These are phyloP conservation scores for Chlamydomonas schloesseri DNA, from an alignment of 139 green algal species.

Conservation along the genomic window DNA sequence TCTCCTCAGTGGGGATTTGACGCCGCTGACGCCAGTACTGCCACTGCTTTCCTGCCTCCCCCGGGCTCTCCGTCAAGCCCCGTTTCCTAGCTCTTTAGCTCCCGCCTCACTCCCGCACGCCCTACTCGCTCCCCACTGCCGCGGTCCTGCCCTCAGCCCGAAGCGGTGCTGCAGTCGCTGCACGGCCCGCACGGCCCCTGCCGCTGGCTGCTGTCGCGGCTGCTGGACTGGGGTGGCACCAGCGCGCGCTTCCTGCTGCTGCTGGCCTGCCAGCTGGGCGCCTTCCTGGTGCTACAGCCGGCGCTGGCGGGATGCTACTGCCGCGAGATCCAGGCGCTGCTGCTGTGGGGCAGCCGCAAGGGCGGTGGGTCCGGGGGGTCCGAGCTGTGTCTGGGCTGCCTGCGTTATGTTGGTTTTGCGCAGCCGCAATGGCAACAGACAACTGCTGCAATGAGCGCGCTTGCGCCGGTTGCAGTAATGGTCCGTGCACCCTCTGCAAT, in stretches of 20 bases:
- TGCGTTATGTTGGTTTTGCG: no score
- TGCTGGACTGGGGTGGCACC: slow-evolving; percentile 55
- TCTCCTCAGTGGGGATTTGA: no score
- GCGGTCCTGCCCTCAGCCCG: slow-evolving; percentile 14
- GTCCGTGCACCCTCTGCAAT: no score
- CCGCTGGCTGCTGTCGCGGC: slow-evolving; percentile 46
- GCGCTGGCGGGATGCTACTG: slow-evolving; percentile 55
- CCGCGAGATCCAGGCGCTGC: slow-evolving; percentile 51
- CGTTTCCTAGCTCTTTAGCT: not conserved
- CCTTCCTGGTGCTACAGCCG: slow-evolving; percentile 46
- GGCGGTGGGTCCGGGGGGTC: not conserved
- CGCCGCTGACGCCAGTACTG: no score
- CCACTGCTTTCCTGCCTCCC: no score
- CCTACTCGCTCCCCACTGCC: not conserved
- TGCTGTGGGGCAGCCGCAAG: slow-evolving; percentile 61
- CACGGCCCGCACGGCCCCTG: slow-evolving; percentile 56
- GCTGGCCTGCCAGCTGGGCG: slow-evolving; percentile 60
- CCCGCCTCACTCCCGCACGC: not conserved
- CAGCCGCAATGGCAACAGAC: no score
- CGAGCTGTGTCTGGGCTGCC: not conserved
- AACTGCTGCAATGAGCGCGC: no score
- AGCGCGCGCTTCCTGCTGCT: slow-evolving; percentile 46
- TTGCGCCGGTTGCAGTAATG: no score
- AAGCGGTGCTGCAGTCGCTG: slow-evolving; percentile 1
- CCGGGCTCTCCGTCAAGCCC: not conserved